These are phyloP conservation scores for Cyclostephanos invisitatus DNA, from an alignment of 108 stramenopile species.

Conservation along the genomic window DNA sequence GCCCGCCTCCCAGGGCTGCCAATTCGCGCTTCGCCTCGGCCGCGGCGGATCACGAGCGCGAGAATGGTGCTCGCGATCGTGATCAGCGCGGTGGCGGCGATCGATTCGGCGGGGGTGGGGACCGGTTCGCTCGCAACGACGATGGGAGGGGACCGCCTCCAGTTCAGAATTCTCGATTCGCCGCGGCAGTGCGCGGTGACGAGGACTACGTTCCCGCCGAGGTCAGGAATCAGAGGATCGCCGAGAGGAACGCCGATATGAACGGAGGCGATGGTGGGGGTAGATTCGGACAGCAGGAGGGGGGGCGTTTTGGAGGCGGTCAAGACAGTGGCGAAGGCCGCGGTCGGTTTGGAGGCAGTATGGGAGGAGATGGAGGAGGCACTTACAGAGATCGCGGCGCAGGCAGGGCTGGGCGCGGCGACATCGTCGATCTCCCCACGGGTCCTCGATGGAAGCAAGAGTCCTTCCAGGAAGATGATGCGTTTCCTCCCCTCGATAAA, in stretches of 20 bases:
- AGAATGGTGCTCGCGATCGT: slow-evolving; percentile 26
- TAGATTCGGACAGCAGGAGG: slow-evolving; percentile 6
- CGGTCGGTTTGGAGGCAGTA: slow-evolving; percentile 12
- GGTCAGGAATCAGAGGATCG: slow-evolving; percentile 29
- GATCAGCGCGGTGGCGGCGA: slow-evolving; percentile 13
- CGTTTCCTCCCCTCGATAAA: slow-evolving; percentile 29
- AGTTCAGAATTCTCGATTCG: slow-evolving; percentile 47
- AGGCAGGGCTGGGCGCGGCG: slow-evolving; percentile 35
- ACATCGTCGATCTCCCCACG: slow-evolving; percentile 36
- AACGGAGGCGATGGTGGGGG: slow-evolving; percentile 2
- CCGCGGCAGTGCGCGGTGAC: slow-evolving; percentile 44
- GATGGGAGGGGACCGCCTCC: slow-evolving; percentile 60
- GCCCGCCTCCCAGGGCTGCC: slow-evolving; percentile 55
- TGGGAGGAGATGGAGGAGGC: slow-evolving; percentile 40
- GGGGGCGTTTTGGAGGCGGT: slow-evolving; percentile 22
- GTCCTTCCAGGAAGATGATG: slow-evolving; percentile 10
- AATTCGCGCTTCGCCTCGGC: slow-evolving; percentile 69
- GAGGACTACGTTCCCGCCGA: slow-evolving; percentile 55
- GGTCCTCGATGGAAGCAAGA: slow-evolving; percentile 44
- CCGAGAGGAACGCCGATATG: slow-evolving; percentile 15
- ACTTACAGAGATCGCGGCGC: slow-evolving; percentile 45
- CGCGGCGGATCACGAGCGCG: slow-evolving; percentile 50
- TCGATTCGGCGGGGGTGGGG: slow-evolving; percentile 32
- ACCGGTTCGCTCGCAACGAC: slow-evolving; percentile 40
- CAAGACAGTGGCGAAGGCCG: slow-evolving; percentile 21